Base-by-base conservation (phyloP, 1,284 basidiomycete genomes). In the Schizopora paradoxa region DNA sequence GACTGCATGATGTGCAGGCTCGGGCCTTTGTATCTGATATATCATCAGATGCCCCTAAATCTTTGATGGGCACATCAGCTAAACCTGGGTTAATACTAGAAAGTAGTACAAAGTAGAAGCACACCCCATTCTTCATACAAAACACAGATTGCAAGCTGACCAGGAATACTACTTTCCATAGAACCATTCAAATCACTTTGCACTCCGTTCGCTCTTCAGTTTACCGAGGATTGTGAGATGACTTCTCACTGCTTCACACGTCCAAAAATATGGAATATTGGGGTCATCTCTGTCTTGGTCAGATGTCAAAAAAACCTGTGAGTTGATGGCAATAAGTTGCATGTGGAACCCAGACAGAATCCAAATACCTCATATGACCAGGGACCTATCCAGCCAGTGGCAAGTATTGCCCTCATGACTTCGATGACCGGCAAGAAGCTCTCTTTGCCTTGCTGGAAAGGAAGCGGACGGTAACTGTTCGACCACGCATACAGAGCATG, bases 1-100 rank as follows among this genome's bases (percentile, higher is more conserved):
- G 68, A 6, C 58, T 81, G 46, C 79, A 77, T 61, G 66, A 68
- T 36, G 62, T 79, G 23, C 78, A 81, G 53, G 77, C 77, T 0
- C 58, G 69, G 48, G 75, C 76, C 1, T 80, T 79, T 38, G n/a
- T 29, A n/a, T n/a, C n/a, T n/a, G n/a, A n/a, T n/a, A n/a, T n/a
- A n/a, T n/a, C n/a, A n/a, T n/a, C n/a, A n/a, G n/a, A n/a, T n/a
- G n/a, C n/a, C n/a, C n/a, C n/a, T n/a, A n/a, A n/a, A n/a, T n/a
- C n/a, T n/a, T n/a, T n/a, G n/a, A n/a, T n/a, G n/a, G n/a, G n/a
- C n/a, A n/a, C n/a, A n/a, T n/a, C n/a, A n/a, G n/a, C n/a, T n/a
- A n/a, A n/a, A n/a, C n/a, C n/a, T n/a, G n/a, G n/a, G n/a, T n/a
- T n/a, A n/a, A n/a, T n/a, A n/a, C n/a, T n/a, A n/a, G n/a, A n/a